These are phyloP conservation scores for Ascochyta koolunga DNA, from an alignment of 2,329 filamentous ascomycete species.

Conservation along the genomic window DNA sequence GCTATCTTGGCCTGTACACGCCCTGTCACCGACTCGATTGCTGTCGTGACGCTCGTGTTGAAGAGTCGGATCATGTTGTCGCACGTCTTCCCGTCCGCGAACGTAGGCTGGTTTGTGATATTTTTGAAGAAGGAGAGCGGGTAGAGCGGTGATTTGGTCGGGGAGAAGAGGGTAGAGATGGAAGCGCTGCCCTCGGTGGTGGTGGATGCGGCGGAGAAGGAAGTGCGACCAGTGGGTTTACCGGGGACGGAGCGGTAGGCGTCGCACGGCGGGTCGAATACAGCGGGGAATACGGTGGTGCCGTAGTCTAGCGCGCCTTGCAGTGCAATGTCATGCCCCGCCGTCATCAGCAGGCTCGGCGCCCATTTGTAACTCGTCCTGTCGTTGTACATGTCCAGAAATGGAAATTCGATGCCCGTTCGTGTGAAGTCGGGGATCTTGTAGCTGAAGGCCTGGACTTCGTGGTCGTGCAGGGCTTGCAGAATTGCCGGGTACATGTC, in stretches of 20 bases:
- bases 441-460: conserved; percentile 54
- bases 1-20: conserved; percentile 37
- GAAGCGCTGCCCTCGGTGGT: conserved; percentile 17
- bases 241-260: conserved; percentile 54
- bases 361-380: conserved; percentile 60
- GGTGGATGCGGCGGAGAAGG: conserved; percentile 29
- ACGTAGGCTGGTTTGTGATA: conserved; percentile 62
- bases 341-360: conserved; percentile 56
- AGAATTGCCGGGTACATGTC: conserved; percentile 62
- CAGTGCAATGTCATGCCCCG: conserved; percentile 52
- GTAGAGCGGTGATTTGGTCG: conserved; percentile 33
- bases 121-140: conserved; percentile 56
- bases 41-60: conserved; percentile 53
- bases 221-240: conserved; percentile 20
- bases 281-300: conserved; percentile 49
- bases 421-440: conserved; percentile 57
- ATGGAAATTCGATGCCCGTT: conserved; percentile 61
- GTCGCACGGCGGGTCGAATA: conserved; percentile 57
- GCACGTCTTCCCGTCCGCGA: conserved; percentile 51
- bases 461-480: conserved; percentile 59
- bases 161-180: conserved; percentile 25
- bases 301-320: conserved; percentile 57
- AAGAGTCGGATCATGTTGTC: conserved; percentile 55
- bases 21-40: conserved; percentile 44
- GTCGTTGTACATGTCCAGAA: conserved; percentile 60